These are phyloP conservation scores for Solanum bukasovii DNA, from an alignment of 257 asterid species.

Conservation along the genomic window DNA sequence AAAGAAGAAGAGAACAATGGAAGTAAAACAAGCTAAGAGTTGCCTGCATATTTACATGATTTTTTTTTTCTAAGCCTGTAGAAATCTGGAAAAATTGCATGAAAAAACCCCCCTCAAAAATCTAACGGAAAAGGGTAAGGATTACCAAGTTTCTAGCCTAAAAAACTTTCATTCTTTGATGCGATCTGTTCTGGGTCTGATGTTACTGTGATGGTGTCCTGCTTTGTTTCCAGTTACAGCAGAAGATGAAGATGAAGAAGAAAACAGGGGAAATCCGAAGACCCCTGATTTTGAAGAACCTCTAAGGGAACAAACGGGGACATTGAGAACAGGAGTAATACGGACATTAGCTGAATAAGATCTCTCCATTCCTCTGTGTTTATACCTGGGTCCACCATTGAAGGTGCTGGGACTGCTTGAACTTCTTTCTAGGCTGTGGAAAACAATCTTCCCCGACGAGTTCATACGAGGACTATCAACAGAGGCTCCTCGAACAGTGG, in stretches of 20 bases:
- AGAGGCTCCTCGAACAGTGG: slow-evolving; percentile 35
- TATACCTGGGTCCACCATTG: slow-evolving; percentile 60
- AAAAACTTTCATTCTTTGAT: slow-evolving; percentile 14
- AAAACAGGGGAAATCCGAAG: slow-evolving; percentile 70
- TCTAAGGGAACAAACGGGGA: slow-evolving; percentile 75
- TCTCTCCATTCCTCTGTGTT: slow-evolving; percentile 83
- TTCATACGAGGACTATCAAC: slow-evolving; percentile 95
- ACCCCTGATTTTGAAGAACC: slow-evolving; percentile 79
- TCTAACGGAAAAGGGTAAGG: slow-evolving; percentile 9
- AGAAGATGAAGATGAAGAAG: slow-evolving; percentile 17
- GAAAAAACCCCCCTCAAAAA: slow-evolving; percentile 13
- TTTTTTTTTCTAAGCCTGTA: not conserved
- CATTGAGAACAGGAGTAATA: slow-evolving; percentile 82
- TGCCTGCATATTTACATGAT: slow-evolving; percentile 24
- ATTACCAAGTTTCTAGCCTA: slow-evolving; percentile 6
- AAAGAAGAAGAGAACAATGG: slow-evolving; percentile 3
- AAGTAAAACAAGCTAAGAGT: slow-evolving; percentile 3
- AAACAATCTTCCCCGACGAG: slow-evolving; percentile 80
- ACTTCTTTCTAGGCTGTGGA: slow-evolving; percentile 84
- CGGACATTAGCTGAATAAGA: slow-evolving; percentile 89
- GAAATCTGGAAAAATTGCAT: not conserved
- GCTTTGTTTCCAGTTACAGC: slow-evolving; percentile 22
- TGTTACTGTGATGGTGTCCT: slow-evolving; percentile 15
- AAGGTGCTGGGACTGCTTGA: slow-evolving; percentile 91
- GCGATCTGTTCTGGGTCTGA: slow-evolving; percentile 44